phyloP scores from a whole-genome alignment of 441 rosid genomes.

The Metrosideros polymorpha region DNA sequence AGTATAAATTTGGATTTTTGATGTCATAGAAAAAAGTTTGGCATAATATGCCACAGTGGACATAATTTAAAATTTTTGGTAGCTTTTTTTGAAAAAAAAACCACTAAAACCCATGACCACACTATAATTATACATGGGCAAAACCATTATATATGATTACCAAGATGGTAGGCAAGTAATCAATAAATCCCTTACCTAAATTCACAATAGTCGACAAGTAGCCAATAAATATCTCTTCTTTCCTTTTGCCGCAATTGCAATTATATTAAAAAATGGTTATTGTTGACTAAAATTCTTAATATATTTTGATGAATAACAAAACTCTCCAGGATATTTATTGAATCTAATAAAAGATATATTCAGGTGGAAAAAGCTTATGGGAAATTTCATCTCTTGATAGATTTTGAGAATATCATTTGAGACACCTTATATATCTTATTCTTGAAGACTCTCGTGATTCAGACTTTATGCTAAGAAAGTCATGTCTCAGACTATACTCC shows the following conservation, averaged over 20 bases:
- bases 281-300: no score
- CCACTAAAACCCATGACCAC: neutral
- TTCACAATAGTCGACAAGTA: neutral
- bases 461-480: no score
- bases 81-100: neutral
- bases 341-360: no score
- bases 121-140: neutral
- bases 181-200: neutral
- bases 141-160: neutral
- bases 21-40: neutral
- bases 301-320: no score
- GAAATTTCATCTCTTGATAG: no score
- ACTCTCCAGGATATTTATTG: no score
- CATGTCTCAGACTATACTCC: no score
- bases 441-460: no score
- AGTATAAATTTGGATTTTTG: neutral
- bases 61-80: neutral
- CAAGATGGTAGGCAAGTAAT: neutral
- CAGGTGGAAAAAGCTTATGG: no score
- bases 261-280: neutral
- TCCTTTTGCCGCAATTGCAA: neutral
- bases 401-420: no score
- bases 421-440: no score
- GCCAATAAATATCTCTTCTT: neutral
- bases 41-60: neutral